phyloP scores from a whole-genome alignment of 495 filamentous ascomycete species.

The Annulohypoxylon stygium region DNA sequence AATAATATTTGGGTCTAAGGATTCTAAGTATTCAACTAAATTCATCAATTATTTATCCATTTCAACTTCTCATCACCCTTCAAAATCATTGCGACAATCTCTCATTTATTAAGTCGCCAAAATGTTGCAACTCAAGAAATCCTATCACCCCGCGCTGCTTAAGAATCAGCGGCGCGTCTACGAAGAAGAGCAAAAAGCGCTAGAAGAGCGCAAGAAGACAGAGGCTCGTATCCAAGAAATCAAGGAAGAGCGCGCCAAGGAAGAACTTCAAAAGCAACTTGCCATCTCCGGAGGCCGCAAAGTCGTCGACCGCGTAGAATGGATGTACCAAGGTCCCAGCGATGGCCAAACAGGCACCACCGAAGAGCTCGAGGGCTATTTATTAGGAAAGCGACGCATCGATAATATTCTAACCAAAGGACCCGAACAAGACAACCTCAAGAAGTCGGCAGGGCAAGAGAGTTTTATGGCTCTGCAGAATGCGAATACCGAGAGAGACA shows the following conservation, averaged over 20 bases:
- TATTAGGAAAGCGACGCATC: constrained; percentile 91
- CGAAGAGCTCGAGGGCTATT: constrained; percentile 93
- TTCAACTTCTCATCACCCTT: constrained; percentile 20
- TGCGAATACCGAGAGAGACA: constrained; percentile 78
- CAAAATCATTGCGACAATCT: constrained; percentile 25
- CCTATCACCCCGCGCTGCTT: constrained; percentile 89
- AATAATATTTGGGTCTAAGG: constrained; percentile 2
- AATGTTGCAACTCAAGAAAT: constrained; percentile 98
- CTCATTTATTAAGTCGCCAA: constrained; percentile 56
- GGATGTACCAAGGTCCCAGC: constrained; percentile 95
- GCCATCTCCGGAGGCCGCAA: constrained; percentile 87
- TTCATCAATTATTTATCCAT: constrained; percentile 8
- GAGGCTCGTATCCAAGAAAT: constrained; percentile 82
- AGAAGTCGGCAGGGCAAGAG: constrained; percentile 80
- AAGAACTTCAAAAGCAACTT: constrained; percentile 90
- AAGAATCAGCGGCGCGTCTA: constrained; percentile 87
- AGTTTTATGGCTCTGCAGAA: constrained; percentile 70
- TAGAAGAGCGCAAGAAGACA: constrained; percentile 93
- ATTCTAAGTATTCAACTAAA: not conserved
- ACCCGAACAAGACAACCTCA: constrained; percentile 80
- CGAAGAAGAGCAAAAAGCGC: constrained; percentile 90
- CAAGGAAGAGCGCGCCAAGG: constrained; percentile 91
- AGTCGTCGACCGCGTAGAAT: constrained; percentile 85
- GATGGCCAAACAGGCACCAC: constrained; percentile 82
- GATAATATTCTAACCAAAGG: constrained; percentile 88